Base-by-base conservation (phyloP, 129 eudicot species). In the Apium graveolens region DNA sequence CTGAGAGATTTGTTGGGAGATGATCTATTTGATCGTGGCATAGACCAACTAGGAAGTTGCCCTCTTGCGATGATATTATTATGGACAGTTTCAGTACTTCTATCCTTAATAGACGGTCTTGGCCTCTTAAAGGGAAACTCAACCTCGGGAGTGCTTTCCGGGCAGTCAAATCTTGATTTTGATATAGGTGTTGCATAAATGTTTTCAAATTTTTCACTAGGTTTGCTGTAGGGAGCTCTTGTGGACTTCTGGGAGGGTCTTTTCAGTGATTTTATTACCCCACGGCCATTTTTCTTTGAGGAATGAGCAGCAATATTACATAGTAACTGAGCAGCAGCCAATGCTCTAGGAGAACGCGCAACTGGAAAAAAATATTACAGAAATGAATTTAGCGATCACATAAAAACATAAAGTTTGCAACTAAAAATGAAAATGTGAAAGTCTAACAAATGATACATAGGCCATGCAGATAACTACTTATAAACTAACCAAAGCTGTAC, bases 271-370 rank as follows among this genome's bases (percentile, higher is more conserved):
- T 86, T 89, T 8, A 41, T 46, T 24, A 77, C 53, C 31, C 80
- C 89, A 73, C 29, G 43, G 31, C 86, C 83, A 76, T 78, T 84
- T 76, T 83, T 85, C 80, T 86, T 92, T 26, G 76, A 83, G 76
- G 70, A 73, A 70, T 80, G 73, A 5, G 88, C 75, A 34, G 97
- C 89, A 32, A 96, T 86, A 82, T 86, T 87, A 76, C 87, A 84
- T 6, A 96, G 84, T 34, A 91, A 90, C 76, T 90, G 93, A 70
- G 97, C 96, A 80, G 99, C 99, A 32, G 85, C 81, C 82, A 92
- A 26, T 49, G 79, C 74, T 71, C 82, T 76, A 45, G 94, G 86
- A 41, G 95, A 87, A 66, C 21, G 35, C 71, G 13, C 16, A 66
- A 14, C 72, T 66, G 72, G 6, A 69, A 66, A 69, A n/a, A 1